phyloP scores from a whole-genome alignment of 2,329 filamentous ascomycete species.

The Neofusicoccum umdonicola region DNA sequence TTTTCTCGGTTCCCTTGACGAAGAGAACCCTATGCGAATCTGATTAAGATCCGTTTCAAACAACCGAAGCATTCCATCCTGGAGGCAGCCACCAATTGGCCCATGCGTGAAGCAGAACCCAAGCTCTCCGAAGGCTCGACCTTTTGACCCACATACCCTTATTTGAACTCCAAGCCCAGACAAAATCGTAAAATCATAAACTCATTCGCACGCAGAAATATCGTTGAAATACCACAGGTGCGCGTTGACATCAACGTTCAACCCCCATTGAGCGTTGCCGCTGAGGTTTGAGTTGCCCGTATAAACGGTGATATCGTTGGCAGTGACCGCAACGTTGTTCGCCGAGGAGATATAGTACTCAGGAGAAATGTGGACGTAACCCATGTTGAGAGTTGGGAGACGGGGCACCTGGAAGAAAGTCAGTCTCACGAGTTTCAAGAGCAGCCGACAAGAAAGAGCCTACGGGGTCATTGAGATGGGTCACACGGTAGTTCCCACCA shows the following conservation, averaged over 20 bases:
- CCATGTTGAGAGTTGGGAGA: constrained; percentile 33
- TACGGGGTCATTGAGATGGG: constrained; percentile 66
- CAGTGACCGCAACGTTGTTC: constrained; percentile 24
- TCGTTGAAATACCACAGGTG: constrained; percentile 38
- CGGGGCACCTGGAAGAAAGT: not conserved
- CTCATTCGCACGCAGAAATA: constrained; percentile 29
- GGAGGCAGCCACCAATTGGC: not conserved
- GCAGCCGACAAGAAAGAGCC: not conserved
- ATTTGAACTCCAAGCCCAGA: not conserved
- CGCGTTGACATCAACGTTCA: constrained; percentile 26
- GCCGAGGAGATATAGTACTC: constrained; percentile 57
- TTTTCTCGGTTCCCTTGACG: not conserved
- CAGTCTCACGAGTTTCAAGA: not conserved
- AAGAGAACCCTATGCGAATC: not conserved
- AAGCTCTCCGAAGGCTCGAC: not conserved
- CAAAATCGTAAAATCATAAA: not conserved
- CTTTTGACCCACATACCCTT: not conserved
- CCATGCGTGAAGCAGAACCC: not conserved
- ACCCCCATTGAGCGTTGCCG: constrained; percentile 31
- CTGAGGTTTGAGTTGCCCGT: constrained; percentile 24
- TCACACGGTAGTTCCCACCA: constrained; percentile 61
- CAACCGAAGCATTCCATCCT: not conserved
- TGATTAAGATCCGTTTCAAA: not conserved
- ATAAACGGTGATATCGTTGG: constrained; percentile 26
- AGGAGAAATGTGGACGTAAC: constrained; percentile 64